Evolutionary conservation across 208 protist species (phyloP).

Genomic region (Leishmania arabica): DNA sequence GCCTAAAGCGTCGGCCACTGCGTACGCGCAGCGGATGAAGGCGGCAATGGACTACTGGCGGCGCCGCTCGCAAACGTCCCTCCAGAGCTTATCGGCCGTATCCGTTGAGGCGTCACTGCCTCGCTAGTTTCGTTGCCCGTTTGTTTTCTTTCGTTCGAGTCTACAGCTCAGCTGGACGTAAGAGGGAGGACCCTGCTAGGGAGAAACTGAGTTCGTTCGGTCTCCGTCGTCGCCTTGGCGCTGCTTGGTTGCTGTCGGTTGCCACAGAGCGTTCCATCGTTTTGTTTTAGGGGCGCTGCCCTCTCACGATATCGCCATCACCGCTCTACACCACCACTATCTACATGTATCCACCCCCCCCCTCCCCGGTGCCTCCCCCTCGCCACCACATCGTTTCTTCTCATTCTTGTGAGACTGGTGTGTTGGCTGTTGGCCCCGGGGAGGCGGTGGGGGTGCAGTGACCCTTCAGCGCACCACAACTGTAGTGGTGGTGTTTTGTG

Average conservation of each 20-base stretch:
- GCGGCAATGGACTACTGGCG: constrained; percentile 19
- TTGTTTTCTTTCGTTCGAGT: not conserved
- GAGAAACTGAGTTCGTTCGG: not conserved
- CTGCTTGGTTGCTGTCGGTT: not conserved
- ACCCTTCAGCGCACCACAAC: not conserved
- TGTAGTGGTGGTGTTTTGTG: not conserved
- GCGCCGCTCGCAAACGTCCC: not conserved
- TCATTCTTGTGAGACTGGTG: not conserved
- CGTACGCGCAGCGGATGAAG: constrained; percentile 5
- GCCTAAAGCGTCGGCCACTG: not conserved
- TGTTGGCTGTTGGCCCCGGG: not conserved
- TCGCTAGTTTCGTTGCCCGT: not conserved
- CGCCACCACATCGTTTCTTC: not conserved
- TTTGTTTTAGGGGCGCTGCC: too few species aligned
- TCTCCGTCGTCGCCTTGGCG: not conserved
- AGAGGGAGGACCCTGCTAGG: not conserved
- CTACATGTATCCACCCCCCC: too few species aligned
- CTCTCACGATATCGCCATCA: too few species aligned
- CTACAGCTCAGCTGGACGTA: not conserved
- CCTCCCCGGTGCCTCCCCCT: too few species aligned
- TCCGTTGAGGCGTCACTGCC: not conserved
- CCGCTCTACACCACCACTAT: too few species aligned
- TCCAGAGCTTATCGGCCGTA: not conserved
- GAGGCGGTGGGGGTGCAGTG: not conserved
- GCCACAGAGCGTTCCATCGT: too few species aligned